Percentiles rank a stretch among this genome's conserved stretches.
Conservation (phyloP, 306 rosid species). For the Mimosa bimucronata region DNA sequence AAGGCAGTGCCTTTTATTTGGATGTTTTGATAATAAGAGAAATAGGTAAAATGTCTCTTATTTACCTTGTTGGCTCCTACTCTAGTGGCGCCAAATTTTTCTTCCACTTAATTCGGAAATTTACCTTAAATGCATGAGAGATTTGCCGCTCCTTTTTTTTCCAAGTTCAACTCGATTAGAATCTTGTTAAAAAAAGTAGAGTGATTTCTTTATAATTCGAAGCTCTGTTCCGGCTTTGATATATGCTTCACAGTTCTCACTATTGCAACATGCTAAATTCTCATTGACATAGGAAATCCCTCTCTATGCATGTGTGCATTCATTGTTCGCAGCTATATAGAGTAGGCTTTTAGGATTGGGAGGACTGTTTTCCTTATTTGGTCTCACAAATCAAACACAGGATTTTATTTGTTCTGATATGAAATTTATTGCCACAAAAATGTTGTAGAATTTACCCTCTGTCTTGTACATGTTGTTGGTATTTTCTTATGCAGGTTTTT, state of each 20-base stretch:
- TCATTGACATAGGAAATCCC: not conserved
- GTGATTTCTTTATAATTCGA: not conserved
- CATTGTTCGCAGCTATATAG: not conserved
- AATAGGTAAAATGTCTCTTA: not conserved
- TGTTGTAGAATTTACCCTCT: slow-evolving; percentile 9
- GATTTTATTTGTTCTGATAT: not conserved
- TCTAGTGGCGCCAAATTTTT: not conserved
- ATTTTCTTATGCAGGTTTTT: slow-evolving; percentile 41
- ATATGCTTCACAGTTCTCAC: not conserved
- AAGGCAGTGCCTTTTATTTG: not conserved
- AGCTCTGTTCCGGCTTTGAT: not conserved
- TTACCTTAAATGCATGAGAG: not conserved
- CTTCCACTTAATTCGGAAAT: not conserved
- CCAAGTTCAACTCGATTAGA: not conserved
- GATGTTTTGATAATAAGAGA: not conserved
- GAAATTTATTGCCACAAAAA: slow-evolving; percentile 10
- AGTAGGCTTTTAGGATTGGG: not conserved
- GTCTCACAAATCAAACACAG: not conserved
- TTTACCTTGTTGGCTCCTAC: not conserved
- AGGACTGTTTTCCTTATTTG: not conserved
- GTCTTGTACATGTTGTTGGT: not conserved
- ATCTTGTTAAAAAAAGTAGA: not conserved
- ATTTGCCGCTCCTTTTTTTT: not conserved
- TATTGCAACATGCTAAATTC: not conserved
- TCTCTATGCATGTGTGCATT: not conserved